These are phyloP conservation scores for Penicillium hesseltinei DNA, from an alignment of 2,329 filamentous ascomycete genomes.

Conservation along the genomic window DNA sequence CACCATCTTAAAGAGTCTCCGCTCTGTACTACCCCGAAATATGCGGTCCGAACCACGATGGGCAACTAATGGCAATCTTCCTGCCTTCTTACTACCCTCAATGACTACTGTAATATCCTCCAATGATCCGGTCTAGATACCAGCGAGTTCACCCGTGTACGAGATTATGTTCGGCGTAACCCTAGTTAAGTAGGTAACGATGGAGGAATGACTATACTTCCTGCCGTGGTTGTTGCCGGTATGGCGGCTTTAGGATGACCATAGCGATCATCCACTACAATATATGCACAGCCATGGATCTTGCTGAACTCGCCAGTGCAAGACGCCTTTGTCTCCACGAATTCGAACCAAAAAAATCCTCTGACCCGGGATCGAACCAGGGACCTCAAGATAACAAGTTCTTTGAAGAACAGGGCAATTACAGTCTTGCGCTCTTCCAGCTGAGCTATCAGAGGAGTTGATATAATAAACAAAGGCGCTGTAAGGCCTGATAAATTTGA, in stretches of 20 bases:
- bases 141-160: no score
- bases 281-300: neutral
- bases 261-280: neutral
- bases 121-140: no score
- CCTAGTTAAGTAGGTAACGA: no score
- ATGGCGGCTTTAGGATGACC: neutral
- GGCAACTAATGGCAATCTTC: no score
- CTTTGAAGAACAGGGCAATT: neutral
- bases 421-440: conserved; percentile 4
- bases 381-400: conserved; percentile 1
- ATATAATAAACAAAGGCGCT: accelerated
- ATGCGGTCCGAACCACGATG: no score
- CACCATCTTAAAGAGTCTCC: no score
- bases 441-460: conserved; percentile 1
- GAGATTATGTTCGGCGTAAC: no score
- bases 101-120: no score
- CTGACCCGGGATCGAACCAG: conserved; percentile 1
- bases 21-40: no score
- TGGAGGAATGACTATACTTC: no score
- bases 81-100: no score
- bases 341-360: neutral
- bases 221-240: neutral
- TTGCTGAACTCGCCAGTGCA: neutral
- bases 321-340: neutral
- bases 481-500: neutral